Evolutionary conservation across 2,329 filamentous ascomycete genomes (phyloP), one percentile per base, ranked within the genome.

Genomic region (Westerdykella aurantiaca): DNA sequence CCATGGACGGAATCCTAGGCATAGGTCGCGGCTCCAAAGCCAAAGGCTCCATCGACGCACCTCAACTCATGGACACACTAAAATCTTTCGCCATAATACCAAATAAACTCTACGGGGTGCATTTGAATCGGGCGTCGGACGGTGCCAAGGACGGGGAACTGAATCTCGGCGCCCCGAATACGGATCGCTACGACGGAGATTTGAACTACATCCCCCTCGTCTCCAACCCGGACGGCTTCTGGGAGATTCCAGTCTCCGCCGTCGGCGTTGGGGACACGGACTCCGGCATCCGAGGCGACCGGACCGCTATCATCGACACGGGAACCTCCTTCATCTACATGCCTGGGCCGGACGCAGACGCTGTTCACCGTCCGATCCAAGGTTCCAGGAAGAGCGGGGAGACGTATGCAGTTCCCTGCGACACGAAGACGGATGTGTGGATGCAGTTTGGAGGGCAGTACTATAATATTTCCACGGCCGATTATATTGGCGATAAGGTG

Each of bases 1-100:
- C 87, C 1, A 89, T 95, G 66, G 89, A 95, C 63, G 89, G 89
- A 18, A 94, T 95, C 39, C 71, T 95, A 2, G 89, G 88, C 4
- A 70, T 95, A 18, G 85, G 86, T 13, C 81, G 83, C 55, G 77
- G 76, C 48, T 70, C 74, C 23, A 50, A 38, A 5, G 38, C 29
- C 12, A 12, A 77, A 2, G 72, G 71, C 31, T 76, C 63, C 3
- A 61, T 72, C 45, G 60, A 60, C 3, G 58, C 77, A 5, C 78
- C 85, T 16, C 86, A 82, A 37, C 82, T 93, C 54, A 73, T 93
- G 61, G 73, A 83, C 33, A 70, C 76, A 2, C 67, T 94, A 37
- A 71, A 73, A 13, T 57, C 75, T 1, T 72, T 77, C n/a, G 74
- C 77, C 17, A 57, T 78, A 16, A 70, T 93, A 35, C 57, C 69